Conservation (phyloP, 164 flowering plant species). For the Santalum album region DNA sequence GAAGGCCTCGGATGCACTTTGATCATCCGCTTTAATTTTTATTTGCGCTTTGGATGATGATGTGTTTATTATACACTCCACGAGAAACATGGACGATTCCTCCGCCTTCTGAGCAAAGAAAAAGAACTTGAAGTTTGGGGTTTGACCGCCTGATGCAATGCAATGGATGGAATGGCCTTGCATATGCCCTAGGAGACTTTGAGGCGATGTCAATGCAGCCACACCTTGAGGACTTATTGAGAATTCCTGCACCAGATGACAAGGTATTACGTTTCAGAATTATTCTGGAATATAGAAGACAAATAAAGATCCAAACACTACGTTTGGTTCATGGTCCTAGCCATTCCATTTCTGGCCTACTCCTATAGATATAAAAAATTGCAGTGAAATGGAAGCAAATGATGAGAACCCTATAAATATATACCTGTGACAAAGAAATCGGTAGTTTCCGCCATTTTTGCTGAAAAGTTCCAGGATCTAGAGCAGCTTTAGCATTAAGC, state of each 20-base stretch:
- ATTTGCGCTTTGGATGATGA: slow-evolving; percentile 72
- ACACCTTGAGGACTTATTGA: slow-evolving; percentile 64
- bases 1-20: slow-evolving; percentile 60
- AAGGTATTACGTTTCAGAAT: neutral
- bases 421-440: slow-evolving; percentile 65
- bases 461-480: slow-evolving; percentile 84
- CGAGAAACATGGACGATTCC: slow-evolving; percentile 58
- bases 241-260: slow-evolving; percentile 46
- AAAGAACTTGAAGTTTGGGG: slow-evolving; percentile 93
- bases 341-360: too few species aligned
- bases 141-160: slow-evolving; percentile 95
- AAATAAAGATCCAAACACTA: neutral
- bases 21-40: slow-evolving; percentile 89
- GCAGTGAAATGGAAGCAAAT: too few species aligned
- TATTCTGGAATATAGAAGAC: neutral
- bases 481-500: slow-evolving; percentile 65
- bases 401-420: too few species aligned
- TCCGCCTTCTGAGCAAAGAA: slow-evolving; percentile 90
- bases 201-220: slow-evolving; percentile 67
- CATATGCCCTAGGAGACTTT: slow-evolving; percentile 78
- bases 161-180: slow-evolving; percentile 78
- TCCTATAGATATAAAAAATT: too few species aligned
- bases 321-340: too few species aligned
- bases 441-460: slow-evolving; percentile 93
- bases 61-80: slow-evolving; percentile 84